Conservation (phyloP, 129 eudicot species). For the Cynara cardunculus region DNA sequence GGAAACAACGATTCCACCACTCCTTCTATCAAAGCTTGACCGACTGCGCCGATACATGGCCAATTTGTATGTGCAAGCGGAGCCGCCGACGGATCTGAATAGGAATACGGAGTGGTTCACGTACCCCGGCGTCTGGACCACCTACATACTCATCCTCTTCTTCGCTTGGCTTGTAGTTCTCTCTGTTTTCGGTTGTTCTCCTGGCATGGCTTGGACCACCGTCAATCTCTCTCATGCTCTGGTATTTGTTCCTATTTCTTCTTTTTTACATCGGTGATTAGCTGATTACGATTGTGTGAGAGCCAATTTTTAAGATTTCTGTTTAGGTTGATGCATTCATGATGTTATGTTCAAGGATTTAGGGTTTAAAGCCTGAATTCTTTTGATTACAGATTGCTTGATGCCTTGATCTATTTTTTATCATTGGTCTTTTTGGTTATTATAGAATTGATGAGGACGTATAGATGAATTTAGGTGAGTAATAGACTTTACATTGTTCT, state of each 20-base stretch:
- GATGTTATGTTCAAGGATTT: neutral
- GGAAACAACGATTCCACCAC: neutral
- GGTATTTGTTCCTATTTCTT: constrained; percentile 25
- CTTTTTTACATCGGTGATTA: neutral
- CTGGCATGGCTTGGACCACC: constrained; percentile 94
- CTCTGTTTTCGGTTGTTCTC: constrained; percentile 69
- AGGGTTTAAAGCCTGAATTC: constrained; percentile 12
- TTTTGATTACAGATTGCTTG: neutral
- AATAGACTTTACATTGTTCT: neutral
- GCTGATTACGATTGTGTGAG: neutral
- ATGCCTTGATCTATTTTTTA: constrained; percentile 11
- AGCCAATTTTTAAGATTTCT: neutral
- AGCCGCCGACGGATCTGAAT: constrained; percentile 86
- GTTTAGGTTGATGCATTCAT: neutral
- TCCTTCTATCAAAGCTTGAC: neutral
- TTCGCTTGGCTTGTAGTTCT: constrained; percentile 82
- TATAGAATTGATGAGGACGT: neutral
- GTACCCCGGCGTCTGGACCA: constrained; percentile 97
- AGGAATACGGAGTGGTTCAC: constrained; percentile 92
- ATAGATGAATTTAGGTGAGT: neutral
- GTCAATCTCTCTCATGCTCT: constrained; percentile 80
- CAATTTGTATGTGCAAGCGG: constrained; percentile 74
- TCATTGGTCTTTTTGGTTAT: neutral
- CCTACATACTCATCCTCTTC: constrained; percentile 75
- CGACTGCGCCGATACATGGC: constrained; percentile 33